Evolutionary conservation across 306 rosid genomes (phyloP), one percentile per base, ranked within the genome.

Genomic region (Herpetospermum pedunculosum): DNA sequence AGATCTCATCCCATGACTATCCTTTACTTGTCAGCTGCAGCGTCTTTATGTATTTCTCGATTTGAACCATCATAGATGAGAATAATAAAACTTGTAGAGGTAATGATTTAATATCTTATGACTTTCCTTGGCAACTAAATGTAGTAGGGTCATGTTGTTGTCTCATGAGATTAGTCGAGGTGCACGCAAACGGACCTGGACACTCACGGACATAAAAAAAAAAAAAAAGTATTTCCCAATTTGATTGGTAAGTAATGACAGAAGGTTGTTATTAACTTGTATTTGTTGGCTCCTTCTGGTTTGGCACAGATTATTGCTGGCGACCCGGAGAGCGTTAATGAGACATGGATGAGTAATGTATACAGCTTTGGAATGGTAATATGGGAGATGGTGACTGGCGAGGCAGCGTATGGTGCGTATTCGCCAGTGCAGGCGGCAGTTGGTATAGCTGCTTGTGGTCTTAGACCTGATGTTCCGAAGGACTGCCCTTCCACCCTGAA

Each of bases 391-490:
- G 91, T 94, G 74, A 81, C 90, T 2, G 92, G 99, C n/a, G 99
- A 94, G 73, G 92, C 88, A 23, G 97, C 99, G 4, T 94, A 89
- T 76, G 80, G 90, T 16, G 80, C 97, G 34, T 88, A 79, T 79
- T 94, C 99, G 59, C 98, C 98, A 2, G 97, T 94, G 57, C 97
- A 94, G 70, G 98, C 97, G 8, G 98, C 97, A 12, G 98, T 94
- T 3, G 97, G 96, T 3, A 91, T 94, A 70, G 98, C 97, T n/a
- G 97, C 98, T 8, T 94, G 97, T 82, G 98, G 97, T 73, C 96
- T 94, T 55, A 88, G 97, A 82, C 98, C 98, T 52, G 97, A 94
- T 41, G 88, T 94, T 70, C 98, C 97, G 2, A 94, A 85, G 77
- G 97, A 94, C 81, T 91, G 97, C 73, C 95, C 96, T 4, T 91